Evolutionary conservation across 805 yeast species (phyloP).

Genomic region (Suhomyces canberraensis): DNA sequence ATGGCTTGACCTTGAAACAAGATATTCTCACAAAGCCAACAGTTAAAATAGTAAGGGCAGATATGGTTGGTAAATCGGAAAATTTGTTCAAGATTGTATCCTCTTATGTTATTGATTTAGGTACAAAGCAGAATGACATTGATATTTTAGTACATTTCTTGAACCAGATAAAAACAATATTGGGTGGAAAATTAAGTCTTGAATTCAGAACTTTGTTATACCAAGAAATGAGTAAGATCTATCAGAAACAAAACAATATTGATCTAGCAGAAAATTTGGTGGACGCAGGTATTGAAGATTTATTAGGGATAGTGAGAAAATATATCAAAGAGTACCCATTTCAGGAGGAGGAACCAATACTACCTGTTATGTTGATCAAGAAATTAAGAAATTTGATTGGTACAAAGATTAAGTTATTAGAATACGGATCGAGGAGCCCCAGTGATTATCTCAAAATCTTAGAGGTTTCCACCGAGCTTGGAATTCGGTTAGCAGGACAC

Average conservation of each 20-base stretch:
- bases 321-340: conserved; percentile 19
- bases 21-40: not conserved
- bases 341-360: conserved; percentile 7
- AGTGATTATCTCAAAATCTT: conserved; percentile 12
- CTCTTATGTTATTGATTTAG: conserved; percentile 18
- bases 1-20: conserved; percentile 20
- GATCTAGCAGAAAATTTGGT: conserved; percentile 21
- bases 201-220: conserved; percentile 24
- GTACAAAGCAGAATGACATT: conserved; percentile 8
- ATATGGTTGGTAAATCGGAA: conserved; percentile 13
- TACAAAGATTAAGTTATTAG: conserved; percentile 14
- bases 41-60: conserved; percentile 1
- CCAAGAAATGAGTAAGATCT: conserved; percentile 28
- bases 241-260: conserved; percentile 21
- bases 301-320: conserved; percentile 13
- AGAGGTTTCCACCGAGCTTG: conserved; percentile 3
- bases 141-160: conserved; percentile 29
- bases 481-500: conserved; percentile 17
- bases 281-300: conserved; percentile 23
- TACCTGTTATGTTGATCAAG: conserved; percentile 7
- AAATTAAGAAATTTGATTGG: conserved; percentile 9
- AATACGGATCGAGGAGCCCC: conserved; percentile 2
- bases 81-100: conserved; percentile 26
- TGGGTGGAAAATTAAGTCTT: conserved; percentile 20
- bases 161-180: conserved; percentile 20